A percentile compares a stretch with the other conserved stretches of the same genome.
These are phyloP conservation scores for Rhizophagus clarus DNA, from an alignment of 192 early-diverging fungal species.

Conservation along the genomic window DNA sequence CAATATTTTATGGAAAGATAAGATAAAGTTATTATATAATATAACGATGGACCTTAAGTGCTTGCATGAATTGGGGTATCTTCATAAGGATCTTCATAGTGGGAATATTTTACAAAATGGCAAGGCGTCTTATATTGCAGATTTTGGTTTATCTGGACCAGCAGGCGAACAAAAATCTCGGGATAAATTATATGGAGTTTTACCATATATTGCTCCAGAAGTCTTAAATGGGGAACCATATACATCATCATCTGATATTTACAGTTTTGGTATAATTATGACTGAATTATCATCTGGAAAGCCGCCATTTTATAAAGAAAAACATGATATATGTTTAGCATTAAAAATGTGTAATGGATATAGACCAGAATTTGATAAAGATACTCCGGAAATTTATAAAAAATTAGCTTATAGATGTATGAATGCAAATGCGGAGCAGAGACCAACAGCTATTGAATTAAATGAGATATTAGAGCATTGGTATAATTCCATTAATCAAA, in stretches of 20 bases:
- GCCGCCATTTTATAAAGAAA: constrained; percentile 27
- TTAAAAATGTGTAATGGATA: background rate
- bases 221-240: constrained; percentile 35
- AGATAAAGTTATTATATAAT: background rate
- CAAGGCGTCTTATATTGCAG: constrained; percentile 24
- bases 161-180: constrained; percentile 31
- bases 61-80: background rate
- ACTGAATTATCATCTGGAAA: constrained; percentile 42
- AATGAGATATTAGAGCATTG: too few species aligned
- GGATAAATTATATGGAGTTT: constrained; percentile 39
- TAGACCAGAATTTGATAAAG: background rate
- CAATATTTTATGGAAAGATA: background rate
- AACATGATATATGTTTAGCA: background rate
- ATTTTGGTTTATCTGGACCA: constrained; percentile 42
- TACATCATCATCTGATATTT: constrained; percentile 38
- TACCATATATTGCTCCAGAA: constrained; percentile 44
- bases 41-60: background rate
- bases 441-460: background rate
- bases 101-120: too few species aligned
- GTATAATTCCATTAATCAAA: too few species aligned
- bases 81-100: background rate
- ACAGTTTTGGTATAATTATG: constrained; percentile 44
- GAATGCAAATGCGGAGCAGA: background rate
- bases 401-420: background rate
- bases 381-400: background rate